Conservation (phyloP, 768 basidiomycete species). For the Xerocomus potaroensis region DNA sequence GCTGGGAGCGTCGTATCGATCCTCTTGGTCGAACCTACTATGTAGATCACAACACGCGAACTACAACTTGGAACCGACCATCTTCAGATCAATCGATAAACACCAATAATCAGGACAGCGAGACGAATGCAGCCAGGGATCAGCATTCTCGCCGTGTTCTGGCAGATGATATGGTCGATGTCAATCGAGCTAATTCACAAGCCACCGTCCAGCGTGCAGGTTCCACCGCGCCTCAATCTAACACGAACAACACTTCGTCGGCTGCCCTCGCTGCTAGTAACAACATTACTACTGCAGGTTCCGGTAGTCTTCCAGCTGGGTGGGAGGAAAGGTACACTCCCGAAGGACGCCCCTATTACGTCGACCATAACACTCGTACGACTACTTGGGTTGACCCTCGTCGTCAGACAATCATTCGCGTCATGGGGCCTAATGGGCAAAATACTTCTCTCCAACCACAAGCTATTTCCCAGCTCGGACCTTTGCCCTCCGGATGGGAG, state of each 20-base stretch:
- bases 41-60: slow-evolving; percentile 97
- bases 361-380: slow-evolving; percentile 98
- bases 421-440: slow-evolving; percentile 92
- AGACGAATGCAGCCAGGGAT: slow-evolving; percentile 81
- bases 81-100: slow-evolving; percentile 74
- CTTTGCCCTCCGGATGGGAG: slow-evolving; percentile 97
- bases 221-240: slow-evolving; percentile 29
- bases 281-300: slow-evolving; percentile 63
- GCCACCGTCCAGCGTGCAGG: slow-evolving; percentile 40
- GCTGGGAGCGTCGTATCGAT: slow-evolving; percentile 98
- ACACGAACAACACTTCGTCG: slow-evolving; percentile 33
- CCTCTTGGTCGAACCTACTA: slow-evolving; percentile 96
- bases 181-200: slow-evolving; percentile 43
- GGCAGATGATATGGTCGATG: slow-evolving; percentile 82
- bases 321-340: slow-evolving; percentile 99
- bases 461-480: slow-evolving; percentile 94
- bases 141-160: slow-evolving; percentile 82
- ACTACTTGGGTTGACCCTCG: slow-evolving; percentile 99
- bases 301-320: slow-evolving; percentile 88
- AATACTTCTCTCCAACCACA: slow-evolving; percentile 87
- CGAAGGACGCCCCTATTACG: slow-evolving; percentile 97
- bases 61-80: slow-evolving; percentile 96
- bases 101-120: slow-evolving; percentile 61
- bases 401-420: slow-evolving; percentile 92
- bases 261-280: slow-evolving; percentile 49